Evolutionary conservation across 176 grass and related monocot species (phyloP).

Genomic region (Metroxylon sagu): DNA sequence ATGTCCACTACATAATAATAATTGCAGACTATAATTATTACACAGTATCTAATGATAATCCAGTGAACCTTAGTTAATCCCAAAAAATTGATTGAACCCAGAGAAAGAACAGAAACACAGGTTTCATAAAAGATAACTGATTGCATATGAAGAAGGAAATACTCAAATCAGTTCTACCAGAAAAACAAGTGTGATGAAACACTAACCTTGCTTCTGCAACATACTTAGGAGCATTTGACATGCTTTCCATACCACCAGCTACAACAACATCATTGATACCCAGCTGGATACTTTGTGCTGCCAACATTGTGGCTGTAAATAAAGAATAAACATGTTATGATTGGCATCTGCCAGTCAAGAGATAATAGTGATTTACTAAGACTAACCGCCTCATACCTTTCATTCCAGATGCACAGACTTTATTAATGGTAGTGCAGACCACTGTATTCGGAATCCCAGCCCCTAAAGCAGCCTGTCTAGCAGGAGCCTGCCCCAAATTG

Average conservation of each 20-base stretch:
- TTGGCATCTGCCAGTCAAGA: background rate
- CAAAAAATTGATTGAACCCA: too few relatives aligned
- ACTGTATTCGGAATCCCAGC: conserved; percentile 84
- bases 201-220: conserved; percentile 71
- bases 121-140: too few relatives aligned
- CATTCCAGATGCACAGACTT: conserved; percentile 94
- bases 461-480: conserved; percentile 78
- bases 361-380: background rate
- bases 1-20: too few relatives aligned
- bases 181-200: background rate
- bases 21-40: too few relatives aligned
- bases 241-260: conserved; percentile 96
- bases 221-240: conserved; percentile 98
- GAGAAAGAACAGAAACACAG: too few relatives aligned
- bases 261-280: conserved; percentile 88
- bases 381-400: conserved; percentile 38
- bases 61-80: too few relatives aligned
- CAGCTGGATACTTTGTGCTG: conserved; percentile 72
- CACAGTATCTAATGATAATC: too few relatives aligned
- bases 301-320: conserved; percentile 69
- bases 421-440: conserved; percentile 75
- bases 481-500: conserved; percentile 92
- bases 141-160: too few relatives aligned
- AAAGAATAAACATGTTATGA: conserved; percentile 1
- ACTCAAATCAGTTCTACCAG: too few relatives aligned